These are phyloP conservation scores for Piloderma croceum DNA, from an alignment of 768 basidiomycete species.

Conservation along the genomic window DNA sequence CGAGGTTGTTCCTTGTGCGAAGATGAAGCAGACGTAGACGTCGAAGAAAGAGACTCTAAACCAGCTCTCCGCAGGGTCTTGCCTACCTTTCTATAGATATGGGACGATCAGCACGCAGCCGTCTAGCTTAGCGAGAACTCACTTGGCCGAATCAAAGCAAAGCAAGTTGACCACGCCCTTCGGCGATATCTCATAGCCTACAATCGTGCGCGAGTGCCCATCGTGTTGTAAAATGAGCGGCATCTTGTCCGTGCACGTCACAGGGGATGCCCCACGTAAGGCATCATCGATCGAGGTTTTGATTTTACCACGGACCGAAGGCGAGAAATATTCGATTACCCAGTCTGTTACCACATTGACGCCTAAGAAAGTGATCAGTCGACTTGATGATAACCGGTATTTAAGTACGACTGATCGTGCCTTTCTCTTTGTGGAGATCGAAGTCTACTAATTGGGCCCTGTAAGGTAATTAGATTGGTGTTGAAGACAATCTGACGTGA, in stretches of 20 bases:
- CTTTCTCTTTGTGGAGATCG: slow-evolving; percentile 40
- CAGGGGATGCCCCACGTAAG: slow-evolving; percentile 44
- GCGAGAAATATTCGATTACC: slow-evolving; percentile 69
- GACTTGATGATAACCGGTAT: background rate
- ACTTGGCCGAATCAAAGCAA: slow-evolving; percentile 75
- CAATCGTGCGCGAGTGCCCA: slow-evolving; percentile 83
- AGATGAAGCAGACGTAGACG: slow-evolving; percentile 9
- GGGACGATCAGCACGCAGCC: slow-evolving; percentile 15
- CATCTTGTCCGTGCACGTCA: slow-evolving; percentile 59
- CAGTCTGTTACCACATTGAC: slow-evolving; percentile 55
- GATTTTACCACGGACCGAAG: slow-evolving; percentile 19
- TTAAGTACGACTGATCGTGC: slow-evolving; percentile 24
- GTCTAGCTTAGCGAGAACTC: slow-evolving; percentile 11
- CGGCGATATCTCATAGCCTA: slow-evolving; percentile 73
- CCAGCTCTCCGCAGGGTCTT: slow-evolving; percentile 17
- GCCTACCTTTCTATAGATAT: slow-evolving; percentile 15
- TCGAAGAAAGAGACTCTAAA: slow-evolving; percentile 6
- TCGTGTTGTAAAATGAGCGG: slow-evolving; percentile 79
- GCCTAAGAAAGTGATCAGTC: slow-evolving; percentile 23
- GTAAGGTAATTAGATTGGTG: slow-evolving; percentile 1
- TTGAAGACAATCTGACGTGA: slow-evolving; percentile 5
- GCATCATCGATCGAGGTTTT: slow-evolving; percentile 43
- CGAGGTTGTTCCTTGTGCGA: slow-evolving; percentile 14
- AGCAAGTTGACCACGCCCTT: slow-evolving; percentile 58
- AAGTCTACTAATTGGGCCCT: slow-evolving; percentile 68